Conservation (phyloP, 768 basidiomycete species). For the Podaxis carcinomalis region DNA sequence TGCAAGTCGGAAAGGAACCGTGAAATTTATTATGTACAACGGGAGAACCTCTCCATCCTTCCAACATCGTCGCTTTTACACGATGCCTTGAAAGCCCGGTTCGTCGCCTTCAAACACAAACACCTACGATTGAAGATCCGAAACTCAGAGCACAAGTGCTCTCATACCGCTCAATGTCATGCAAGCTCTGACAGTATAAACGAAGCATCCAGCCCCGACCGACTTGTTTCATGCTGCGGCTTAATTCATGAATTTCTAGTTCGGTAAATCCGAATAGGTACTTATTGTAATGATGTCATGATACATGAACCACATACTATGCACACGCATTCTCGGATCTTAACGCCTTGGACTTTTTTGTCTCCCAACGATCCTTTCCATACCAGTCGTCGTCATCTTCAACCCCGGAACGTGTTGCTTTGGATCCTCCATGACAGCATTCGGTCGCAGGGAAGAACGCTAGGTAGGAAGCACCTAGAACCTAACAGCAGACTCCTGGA, state of each 20-base stretch:
- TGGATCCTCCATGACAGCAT: not conserved
- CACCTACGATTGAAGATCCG: not conserved
- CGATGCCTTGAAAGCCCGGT: not conserved
- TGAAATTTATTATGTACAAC: not conserved
- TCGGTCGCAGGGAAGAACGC: not conserved
- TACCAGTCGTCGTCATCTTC: not conserved
- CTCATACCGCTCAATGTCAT: not conserved
- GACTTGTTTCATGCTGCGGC: not conserved
- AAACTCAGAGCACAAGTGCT: not conserved
- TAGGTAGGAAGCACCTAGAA: not conserved
- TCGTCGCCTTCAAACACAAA: not conserved
- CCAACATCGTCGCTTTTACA: not conserved
- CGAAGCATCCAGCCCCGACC: not conserved
- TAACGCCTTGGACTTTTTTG: not conserved
- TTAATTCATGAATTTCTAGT: not conserved
- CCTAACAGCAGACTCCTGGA: not conserved
- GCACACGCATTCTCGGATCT: not conserved
- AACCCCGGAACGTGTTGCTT: not conserved
- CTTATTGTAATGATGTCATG: not conserved
- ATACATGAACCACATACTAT: not conserved
- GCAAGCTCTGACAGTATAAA: not conserved
- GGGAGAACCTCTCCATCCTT: not conserved
- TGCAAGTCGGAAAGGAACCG: not conserved
- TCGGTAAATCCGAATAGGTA: not conserved
- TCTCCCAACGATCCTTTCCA: not conserved